phyloP scores from a whole-genome alignment of 805 yeast genomes.

The Candida tibetensis region DNA sequence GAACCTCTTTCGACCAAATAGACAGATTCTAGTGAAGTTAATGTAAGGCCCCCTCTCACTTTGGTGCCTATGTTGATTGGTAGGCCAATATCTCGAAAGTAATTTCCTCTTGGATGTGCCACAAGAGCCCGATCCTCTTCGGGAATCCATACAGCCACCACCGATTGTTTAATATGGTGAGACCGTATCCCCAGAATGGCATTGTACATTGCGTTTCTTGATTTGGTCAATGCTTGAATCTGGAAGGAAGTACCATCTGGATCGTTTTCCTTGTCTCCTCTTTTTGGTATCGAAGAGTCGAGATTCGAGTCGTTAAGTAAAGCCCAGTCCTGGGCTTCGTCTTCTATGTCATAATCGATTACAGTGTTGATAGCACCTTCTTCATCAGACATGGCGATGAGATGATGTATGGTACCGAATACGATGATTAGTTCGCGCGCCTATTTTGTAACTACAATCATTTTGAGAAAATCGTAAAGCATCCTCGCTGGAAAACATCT shows the following conservation, averaged over 20 bases:
- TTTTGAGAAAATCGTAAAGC: too few relatives aligned
- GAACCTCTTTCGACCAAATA: conserved; percentile 81
- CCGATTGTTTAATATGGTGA: conserved; percentile 44
- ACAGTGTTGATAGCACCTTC: conserved; percentile 7
- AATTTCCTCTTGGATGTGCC: conserved; percentile 62
- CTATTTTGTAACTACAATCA: background rate
- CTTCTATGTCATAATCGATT: conserved; percentile 31
- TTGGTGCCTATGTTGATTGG: conserved; percentile 21
- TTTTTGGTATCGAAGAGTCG: conserved; percentile 47
- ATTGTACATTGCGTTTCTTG: conserved; percentile 68
- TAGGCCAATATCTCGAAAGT: conserved; percentile 71
- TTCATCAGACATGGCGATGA: conserved; percentile 6
- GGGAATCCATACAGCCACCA: conserved; percentile 49
- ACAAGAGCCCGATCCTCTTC: conserved; percentile 29
- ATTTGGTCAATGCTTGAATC: conserved; percentile 42
- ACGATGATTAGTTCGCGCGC: background rate
- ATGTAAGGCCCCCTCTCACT: conserved; percentile 36
- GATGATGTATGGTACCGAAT: background rate
- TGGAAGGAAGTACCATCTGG: conserved; percentile 73
- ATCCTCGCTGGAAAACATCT: too few relatives aligned
- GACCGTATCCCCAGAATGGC: conserved; percentile 58
- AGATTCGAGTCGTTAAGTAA: conserved; percentile 12
- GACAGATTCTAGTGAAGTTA: conserved; percentile 65
- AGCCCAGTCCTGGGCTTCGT: conserved; percentile 56
- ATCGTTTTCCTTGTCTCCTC: conserved; percentile 85